Evolutionary conservation across 441 rosid genomes (phyloP).

Genomic region (Erodium moschatum): DNA sequence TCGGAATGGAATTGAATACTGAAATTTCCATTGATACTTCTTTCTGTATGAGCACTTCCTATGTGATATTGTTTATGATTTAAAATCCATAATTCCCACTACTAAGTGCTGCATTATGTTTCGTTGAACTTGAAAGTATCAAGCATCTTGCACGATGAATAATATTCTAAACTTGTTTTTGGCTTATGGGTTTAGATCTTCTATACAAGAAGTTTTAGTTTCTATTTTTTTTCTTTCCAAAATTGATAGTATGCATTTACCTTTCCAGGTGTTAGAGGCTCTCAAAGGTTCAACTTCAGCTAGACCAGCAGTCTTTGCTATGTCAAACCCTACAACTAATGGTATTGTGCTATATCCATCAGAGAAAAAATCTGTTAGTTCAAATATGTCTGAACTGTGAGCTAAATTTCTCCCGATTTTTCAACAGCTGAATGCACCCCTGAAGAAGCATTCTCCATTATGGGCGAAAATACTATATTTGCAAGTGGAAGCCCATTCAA

Average conservation of each 20-base stretch:
- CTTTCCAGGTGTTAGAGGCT: conserved; percentile 79
- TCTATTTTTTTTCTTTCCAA: not conserved
- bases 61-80: not conserved
- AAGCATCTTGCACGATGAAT: not conserved
- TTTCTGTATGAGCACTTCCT: not conserved
- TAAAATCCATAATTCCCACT: not conserved
- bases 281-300: conserved; percentile 88
- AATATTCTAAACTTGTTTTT: not conserved
- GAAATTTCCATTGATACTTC: not conserved
- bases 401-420: not conserved
- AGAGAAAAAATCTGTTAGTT: conserved; percentile 3
- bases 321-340: conserved; percentile 97
- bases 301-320: conserved; percentile 94
- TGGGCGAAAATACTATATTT: conserved; percentile 85
- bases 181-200: not conserved
- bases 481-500: conserved; percentile 97
- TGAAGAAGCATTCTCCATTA: conserved; percentile 82
- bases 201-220: not conserved
- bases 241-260: conserved; percentile 14
- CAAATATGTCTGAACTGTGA: conserved; percentile 7
- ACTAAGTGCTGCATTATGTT: not conserved
- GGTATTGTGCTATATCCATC: conserved; percentile 35
- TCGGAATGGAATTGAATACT: not conserved
- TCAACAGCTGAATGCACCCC: conserved; percentile 90
- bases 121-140: not conserved